A percentile compares a stretch with the other conserved stretches of the same genome.
Evolutionary conservation across 306 rosid species (phyloP).

Genomic region (Mucuna pruriens): DNA sequence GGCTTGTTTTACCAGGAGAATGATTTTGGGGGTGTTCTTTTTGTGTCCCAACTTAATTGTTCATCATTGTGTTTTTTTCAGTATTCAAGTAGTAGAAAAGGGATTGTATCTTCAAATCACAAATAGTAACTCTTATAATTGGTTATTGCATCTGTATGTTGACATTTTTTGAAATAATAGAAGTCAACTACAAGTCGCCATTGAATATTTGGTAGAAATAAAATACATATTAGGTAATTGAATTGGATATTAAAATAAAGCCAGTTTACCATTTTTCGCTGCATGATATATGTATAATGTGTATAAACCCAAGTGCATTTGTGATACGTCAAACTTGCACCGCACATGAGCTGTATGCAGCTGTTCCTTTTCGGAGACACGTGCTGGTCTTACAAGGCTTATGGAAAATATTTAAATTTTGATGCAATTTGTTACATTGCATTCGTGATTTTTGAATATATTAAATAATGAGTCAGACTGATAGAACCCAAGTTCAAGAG

Average conservation of each 20-base stretch:
- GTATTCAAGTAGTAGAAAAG: constrained; percentile 18
- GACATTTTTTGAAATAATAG: constrained; percentile 14
- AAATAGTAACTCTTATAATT: constrained; percentile 7
- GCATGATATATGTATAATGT: neutral
- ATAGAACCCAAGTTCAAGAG: no score
- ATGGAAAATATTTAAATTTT: neutral
- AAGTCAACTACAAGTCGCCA: neutral
- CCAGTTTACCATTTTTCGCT: neutral
- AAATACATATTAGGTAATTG: constrained; percentile 2
- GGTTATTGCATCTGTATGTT: constrained; percentile 8
- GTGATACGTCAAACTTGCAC: neutral
- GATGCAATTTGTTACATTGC: neutral
- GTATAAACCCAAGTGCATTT: constrained; percentile 13
- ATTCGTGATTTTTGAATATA: neutral
- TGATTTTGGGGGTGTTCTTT: neutral
- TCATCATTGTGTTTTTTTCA: constrained; percentile 1
- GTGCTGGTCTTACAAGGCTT: neutral
- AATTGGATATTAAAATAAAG: neutral
- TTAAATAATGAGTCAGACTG: neutral
- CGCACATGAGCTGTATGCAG: constrained; percentile 8
- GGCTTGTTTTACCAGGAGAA: constrained; percentile 18
- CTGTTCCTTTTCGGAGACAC: neutral
- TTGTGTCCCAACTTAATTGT: neutral
- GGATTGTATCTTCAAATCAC: constrained; percentile 5
- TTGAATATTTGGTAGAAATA: constrained; percentile 20